Evolutionary conservation across 1,284 basidiomycete species (phyloP), one percentile per base, ranked within the genome.

Genomic region (Schizopora paradoxa): DNA sequence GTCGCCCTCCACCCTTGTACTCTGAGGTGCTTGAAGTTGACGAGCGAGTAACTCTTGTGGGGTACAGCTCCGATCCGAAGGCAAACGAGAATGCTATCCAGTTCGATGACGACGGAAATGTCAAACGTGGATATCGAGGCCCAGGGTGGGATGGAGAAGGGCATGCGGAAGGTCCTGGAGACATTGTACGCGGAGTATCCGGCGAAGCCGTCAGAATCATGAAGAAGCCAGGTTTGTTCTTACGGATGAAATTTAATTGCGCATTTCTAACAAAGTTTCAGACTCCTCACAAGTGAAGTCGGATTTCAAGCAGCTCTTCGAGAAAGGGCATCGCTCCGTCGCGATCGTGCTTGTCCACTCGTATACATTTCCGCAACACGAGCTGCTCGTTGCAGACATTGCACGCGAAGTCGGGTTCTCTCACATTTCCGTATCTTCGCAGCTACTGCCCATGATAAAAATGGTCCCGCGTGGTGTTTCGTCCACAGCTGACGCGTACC

Each of bases 401-500:
- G 91, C 95, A 2, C 73, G 79, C 36, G 72, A 77, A 41, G 59
- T 93, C 10, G 92, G 94, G 13, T 98, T 97, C 64, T 70, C 69
- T 2, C 90, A 96, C 47, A 79, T 98, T 54, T 95, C 91, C 4
- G 79, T 91, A 54, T 95, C 91, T 0, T 86, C 89, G 1, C 79
- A 86, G 53, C 76, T 97, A 6, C 78, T 93, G 45, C 89, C 95
- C 2, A 94, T 95, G 91, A 94, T 96, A 68, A 90, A 90, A 65
- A 87, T 96, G 76, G 91, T 97, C 3, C 86, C 92, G 0, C 84
- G 95, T 4, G 95, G 92, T 0, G 83, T 89, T 3, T 94, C 91
- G 0, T 84, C 91, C 0, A 96, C 92, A 0, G 95, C 93, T 0
- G 95, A 99, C 57, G 96, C 95, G 1, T 99, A 99, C 62, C 79